These are phyloP conservation scores for Penicillium lividum DNA, from an alignment of 495 filamentous ascomycete species.

Conservation along the genomic window DNA sequence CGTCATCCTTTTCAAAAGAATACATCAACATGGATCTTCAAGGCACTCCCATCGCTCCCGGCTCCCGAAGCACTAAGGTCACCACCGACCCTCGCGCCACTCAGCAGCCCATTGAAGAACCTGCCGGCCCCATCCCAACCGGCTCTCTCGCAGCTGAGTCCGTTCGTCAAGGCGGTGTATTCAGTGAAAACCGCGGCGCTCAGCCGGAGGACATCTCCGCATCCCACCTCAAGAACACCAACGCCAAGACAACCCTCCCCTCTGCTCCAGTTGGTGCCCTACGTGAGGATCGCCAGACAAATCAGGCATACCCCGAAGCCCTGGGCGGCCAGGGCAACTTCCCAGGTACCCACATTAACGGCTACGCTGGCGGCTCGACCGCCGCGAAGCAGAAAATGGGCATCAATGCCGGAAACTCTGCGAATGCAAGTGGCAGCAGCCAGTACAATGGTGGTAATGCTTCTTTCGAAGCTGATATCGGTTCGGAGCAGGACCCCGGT, in stretches of 20 bases:
- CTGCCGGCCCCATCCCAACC: slow-evolving; percentile 55
- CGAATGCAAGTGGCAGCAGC: slow-evolving; percentile 33
- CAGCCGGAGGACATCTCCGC: slow-evolving; percentile 50
- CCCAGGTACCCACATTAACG: slow-evolving; percentile 47
- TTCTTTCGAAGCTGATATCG: slow-evolving; percentile 62
- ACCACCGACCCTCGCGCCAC: slow-evolving; percentile 51
- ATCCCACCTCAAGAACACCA: slow-evolving; percentile 52
- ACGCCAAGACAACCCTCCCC: slow-evolving; percentile 51
- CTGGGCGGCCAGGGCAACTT: slow-evolving; percentile 52
- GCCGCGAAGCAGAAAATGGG: slow-evolving; percentile 40
- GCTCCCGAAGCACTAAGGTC: slow-evolving; percentile 46
- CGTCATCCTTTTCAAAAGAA: slow-evolving; percentile 1
- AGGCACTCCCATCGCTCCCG: slow-evolving; percentile 44
- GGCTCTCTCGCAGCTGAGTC: slow-evolving; percentile 71
- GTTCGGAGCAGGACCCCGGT: slow-evolving; percentile 62
- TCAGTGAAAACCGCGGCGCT: slow-evolving; percentile 52
- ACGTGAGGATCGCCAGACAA: slow-evolving; percentile 48
- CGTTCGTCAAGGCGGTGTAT: slow-evolving; percentile 49
- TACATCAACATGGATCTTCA: slow-evolving; percentile 48
- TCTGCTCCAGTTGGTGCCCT: slow-evolving; percentile 49
- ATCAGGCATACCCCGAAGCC: slow-evolving; percentile 50
- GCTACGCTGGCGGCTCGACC: slow-evolving; percentile 47
- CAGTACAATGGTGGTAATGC: slow-evolving; percentile 48
- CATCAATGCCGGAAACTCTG: slow-evolving; percentile 21
- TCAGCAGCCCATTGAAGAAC: slow-evolving; percentile 49